Evolutionary conservation across 2,329 filamentous ascomycete genomes (phyloP).

Genomic region (Cladosporium oxysporum): DNA sequence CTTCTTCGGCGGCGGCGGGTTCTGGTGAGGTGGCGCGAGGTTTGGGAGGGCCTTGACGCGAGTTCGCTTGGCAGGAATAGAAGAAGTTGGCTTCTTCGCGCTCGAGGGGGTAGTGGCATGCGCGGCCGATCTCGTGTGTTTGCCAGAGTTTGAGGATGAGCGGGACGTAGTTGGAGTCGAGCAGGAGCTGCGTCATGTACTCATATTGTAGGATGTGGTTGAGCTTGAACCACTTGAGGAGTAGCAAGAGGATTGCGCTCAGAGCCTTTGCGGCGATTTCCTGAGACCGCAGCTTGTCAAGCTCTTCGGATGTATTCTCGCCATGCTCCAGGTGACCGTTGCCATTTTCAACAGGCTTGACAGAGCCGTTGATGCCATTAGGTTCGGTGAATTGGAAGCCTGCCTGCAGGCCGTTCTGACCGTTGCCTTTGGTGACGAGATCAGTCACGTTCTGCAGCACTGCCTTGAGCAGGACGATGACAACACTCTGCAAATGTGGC

Average conservation of each 20-base stretch:
- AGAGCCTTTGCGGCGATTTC: conserved; percentile 92
- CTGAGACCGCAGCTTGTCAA: conserved; percentile 76
- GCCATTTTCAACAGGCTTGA: conserved; percentile 43
- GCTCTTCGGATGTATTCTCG: conserved; percentile 60
- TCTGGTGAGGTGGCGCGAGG: conserved; percentile 21
- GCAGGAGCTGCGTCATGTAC: conserved; percentile 86
- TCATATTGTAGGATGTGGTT: conserved; percentile 96
- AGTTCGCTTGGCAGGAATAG: conserved; percentile 77
- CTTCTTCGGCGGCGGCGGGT: conserved; percentile 38
- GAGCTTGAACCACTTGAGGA: conserved; percentile 94
- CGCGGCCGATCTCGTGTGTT: conserved; percentile 88
- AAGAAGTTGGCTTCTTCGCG: conserved; percentile 86
- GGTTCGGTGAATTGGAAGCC: conserved; percentile 43
- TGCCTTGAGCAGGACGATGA: conserved; percentile 89
- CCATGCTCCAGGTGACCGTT: conserved; percentile 31
- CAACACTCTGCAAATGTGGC: conserved; percentile 85
- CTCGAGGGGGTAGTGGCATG: conserved; percentile 83
- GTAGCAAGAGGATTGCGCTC: conserved; percentile 81
- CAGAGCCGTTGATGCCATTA: conserved; percentile 35
- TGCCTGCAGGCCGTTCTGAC: conserved; percentile 53
- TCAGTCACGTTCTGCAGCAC: conserved; percentile 85
- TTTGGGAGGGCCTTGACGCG: conserved; percentile 54
- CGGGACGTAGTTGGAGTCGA: conserved; percentile 94
- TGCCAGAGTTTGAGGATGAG: conserved; percentile 91
- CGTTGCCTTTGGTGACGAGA: conserved; percentile 64